phyloP scores from a whole-genome alignment of 345 rosid species.

The Eucalyptus erythrocorys region DNA sequence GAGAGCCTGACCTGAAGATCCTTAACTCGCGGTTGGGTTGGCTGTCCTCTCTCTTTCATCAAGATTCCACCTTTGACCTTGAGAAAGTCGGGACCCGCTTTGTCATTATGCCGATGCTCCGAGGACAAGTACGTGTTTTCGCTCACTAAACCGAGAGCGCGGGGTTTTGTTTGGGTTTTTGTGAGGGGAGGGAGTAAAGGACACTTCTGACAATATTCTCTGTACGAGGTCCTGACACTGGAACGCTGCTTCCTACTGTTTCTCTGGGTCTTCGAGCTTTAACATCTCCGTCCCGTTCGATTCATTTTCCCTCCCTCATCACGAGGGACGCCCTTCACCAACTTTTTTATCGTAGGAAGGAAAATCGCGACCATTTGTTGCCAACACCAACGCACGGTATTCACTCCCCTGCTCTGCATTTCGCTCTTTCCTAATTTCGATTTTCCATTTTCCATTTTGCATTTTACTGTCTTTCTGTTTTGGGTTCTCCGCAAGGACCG shows the following conservation, averaged over 20 bases:
- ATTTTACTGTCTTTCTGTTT: background rate
- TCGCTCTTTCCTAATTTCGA: background rate
- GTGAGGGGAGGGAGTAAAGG: background rate
- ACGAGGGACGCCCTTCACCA: background rate
- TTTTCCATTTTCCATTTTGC: background rate
- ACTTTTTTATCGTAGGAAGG: background rate
- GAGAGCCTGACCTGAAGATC: background rate
- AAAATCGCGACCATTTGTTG: background rate
- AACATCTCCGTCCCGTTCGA: background rate
- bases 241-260: background rate
- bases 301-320: background rate
- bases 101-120: background rate
- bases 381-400: background rate
- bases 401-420: background rate
- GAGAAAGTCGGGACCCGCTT: background rate
- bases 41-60: background rate
- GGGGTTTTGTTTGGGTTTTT: background rate
- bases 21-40: background rate
- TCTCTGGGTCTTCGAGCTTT: background rate
- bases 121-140: background rate
- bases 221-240: background rate
- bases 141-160: background rate
- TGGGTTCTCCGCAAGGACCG: background rate
- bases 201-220: background rate
- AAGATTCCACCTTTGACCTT: background rate